A percentile compares a stretch with the other conserved stretches of the same genome.
These are phyloP conservation scores for Dimocarpus longan DNA, from an alignment of 345 rosid species.

Conservation along the genomic window DNA sequence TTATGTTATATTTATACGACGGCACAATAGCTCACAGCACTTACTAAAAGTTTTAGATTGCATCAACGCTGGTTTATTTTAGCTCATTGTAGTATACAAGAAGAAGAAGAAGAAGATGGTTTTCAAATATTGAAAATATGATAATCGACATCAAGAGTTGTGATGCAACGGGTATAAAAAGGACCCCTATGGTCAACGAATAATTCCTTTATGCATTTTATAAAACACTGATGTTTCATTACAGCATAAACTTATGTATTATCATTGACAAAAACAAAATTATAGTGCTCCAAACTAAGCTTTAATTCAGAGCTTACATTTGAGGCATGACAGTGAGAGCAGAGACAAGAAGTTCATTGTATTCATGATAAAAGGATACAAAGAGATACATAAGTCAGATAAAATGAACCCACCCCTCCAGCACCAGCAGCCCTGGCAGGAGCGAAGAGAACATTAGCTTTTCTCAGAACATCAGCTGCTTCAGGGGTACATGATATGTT, in stretches of 20 bases:
- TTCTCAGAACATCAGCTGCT: conserved; percentile 85
- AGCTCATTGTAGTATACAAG: no score
- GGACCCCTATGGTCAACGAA: no score
- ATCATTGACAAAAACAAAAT: not conserved
- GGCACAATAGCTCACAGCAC: not conserved
- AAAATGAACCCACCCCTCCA: conserved; percentile 73
- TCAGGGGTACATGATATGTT: conserved; percentile 97
- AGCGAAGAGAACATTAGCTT: conserved; percentile 85
- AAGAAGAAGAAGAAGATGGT: no score
- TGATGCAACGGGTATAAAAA: no score
- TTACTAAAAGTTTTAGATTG: no score
- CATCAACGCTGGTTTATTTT: no score
- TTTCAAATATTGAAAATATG: no score
- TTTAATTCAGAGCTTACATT: not conserved
- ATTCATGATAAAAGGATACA: not conserved
- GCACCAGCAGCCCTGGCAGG: conserved; percentile 99
- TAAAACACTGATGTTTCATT: not conserved
- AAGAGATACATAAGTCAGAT: not conserved
- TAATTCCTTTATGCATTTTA: not conserved
- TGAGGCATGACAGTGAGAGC: not conserved
- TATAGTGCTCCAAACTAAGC: not conserved
- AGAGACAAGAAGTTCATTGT: not conserved
- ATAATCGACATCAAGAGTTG: no score
- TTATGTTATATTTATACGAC: not conserved
- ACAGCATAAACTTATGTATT: not conserved